Evolutionary conservation across 1,284 basidiomycete genomes (phyloP).

Genomic region (Anthracocystis setariae): DNA sequence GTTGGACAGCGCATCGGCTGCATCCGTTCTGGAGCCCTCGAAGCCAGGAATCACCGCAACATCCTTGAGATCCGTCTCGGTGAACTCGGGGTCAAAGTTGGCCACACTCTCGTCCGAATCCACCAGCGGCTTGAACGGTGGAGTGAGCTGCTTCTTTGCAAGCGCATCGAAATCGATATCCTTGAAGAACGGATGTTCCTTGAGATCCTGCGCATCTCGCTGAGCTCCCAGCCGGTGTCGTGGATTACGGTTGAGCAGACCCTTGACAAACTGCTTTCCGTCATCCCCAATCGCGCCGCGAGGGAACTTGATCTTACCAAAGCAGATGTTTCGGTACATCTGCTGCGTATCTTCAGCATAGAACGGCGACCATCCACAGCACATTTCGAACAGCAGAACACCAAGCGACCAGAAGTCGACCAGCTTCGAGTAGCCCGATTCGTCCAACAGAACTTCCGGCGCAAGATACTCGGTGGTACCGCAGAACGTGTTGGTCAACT

Average conservation of each 20-base stretch:
- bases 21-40: conserved; percentile 45
- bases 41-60: conserved; percentile 62
- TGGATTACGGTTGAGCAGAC: conserved; percentile 95
- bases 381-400: conserved; percentile 77
- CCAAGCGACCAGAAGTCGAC: conserved; percentile 99
- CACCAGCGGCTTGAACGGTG: conserved; percentile 96
- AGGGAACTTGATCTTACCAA: conserved; percentile 97
- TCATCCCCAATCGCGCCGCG: conserved; percentile 96
- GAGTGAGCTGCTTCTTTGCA: conserved; percentile 87
- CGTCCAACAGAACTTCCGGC: conserved; percentile 97
- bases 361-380: conserved; percentile 99
- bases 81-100: conserved; percentile 99
- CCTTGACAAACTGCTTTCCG: conserved; percentile 99
- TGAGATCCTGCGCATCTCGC: conserved; percentile 91
- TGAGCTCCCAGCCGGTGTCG: conserved; percentile 92
- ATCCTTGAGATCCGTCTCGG: conserved; percentile 77
- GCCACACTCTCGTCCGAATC: conserved; percentile 97
- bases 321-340: conserved; percentile 99
- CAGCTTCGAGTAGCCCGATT: conserved; percentile 97
- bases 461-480: conserved; percentile 90
- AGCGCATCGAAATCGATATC: conserved; percentile 74
- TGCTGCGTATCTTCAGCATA: conserved; percentile 99
- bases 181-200: conserved; percentile 95
- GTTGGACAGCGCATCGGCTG: conserved; percentile 21
- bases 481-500: conserved; percentile 97